Base-by-base conservation (phyloP, 371 early-diverging fungal species). In the Choanephora cucurbitarum region DNA sequence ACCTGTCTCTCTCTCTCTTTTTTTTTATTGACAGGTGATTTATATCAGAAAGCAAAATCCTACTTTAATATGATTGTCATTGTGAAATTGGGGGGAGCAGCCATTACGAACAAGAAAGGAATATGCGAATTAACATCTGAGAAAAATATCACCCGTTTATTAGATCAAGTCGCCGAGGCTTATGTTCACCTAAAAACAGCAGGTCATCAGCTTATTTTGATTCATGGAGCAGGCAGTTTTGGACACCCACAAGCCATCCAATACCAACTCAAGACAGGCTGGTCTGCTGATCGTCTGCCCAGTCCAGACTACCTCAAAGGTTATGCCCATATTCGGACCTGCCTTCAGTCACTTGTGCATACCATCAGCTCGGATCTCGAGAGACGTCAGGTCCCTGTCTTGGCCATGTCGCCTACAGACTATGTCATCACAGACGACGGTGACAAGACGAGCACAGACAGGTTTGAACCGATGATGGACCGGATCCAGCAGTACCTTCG, bases 161-260 rank as follows among this genome's bases (percentile, higher is more conserved):
- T 73, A 15, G 42, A 52, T 39, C 73, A 75, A 55, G 58, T 79
- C 14, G 59, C 52, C 15, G 7, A 15, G 4, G 75, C 72, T 1
- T 69, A 73, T 34, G 9, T 52, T 2, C 21, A 13, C 22, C 55
- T 73, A 6, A 39, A 48, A 18, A 44, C 54, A 9, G 18, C 45
- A 4, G 69, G 70, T 10, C 56, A 73, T 34, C 58, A 51, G 15
- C 44, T 79, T 3, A 59, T 79, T 10, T 52, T 79, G 4, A 53
- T 79, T 28, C 80, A 79, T 51, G 80, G 80, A 13, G 80, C 72
- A 19, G 80, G 80, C 22, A 74, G 76, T 46, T 79, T 76, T 66
- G 80, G 77, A 8, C 80, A 79, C 52, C 80, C 80, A 17, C 76
- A 72, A 44, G 80, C 77, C 1, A 67, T 57, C 15, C 41, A 64